Evolutionary conservation across 805 yeast species (phyloP), one percentile per base, ranked within the genome.

Genomic region (Kuraishia ogatae): DNA sequence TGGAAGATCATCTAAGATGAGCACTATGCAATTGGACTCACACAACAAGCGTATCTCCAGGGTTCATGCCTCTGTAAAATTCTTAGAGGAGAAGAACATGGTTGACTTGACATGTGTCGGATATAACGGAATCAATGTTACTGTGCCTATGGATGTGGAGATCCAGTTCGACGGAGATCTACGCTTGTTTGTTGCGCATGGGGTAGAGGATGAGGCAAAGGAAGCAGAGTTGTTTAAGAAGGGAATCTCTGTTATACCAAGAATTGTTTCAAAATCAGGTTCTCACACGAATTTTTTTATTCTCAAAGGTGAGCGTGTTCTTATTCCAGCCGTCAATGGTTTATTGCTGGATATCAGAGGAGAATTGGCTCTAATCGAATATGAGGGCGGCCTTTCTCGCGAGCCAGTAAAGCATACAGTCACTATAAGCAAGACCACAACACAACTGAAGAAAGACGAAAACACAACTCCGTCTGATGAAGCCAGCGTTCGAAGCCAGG

Each of bases 101-200:
- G 66, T 89, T 50, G 72, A 70, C 17, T 66, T 93, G 53, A 79
- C 79, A 50, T 93, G 97, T 68, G 67, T 82, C 54, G 97, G 98
- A 2, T 80, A 83, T 70, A 93, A 93, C 67, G 97, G 97, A 11
- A 71, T 88, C 53, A 77, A 80, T 10, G 79, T 91, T 20, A 74
- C 79, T 3, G 78, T 89, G 48, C 94, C 96, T 0, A 69, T 66
- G 20, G 61, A 63, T 20, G 59, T 74, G 13, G 60, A 66, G 19
- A 75, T 75, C 49, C 70, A 70, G n/a, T 61, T 63, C 39, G 52
- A 54, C 21, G 64, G 62, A 2, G 56, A 56, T 20, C 60, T 65
- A 10, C 58, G 60, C 21, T 57, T 57, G 26, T 65, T 60, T 43
- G 51, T 56, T 35, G 59, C 67, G 39, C 50, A 51, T 1, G 51